Percentiles rank a stretch among this genome's conserved stretches.
Evolutionary conservation across 768 basidiomycete species (phyloP).

Genomic region (Auricularia sp.): DNA sequence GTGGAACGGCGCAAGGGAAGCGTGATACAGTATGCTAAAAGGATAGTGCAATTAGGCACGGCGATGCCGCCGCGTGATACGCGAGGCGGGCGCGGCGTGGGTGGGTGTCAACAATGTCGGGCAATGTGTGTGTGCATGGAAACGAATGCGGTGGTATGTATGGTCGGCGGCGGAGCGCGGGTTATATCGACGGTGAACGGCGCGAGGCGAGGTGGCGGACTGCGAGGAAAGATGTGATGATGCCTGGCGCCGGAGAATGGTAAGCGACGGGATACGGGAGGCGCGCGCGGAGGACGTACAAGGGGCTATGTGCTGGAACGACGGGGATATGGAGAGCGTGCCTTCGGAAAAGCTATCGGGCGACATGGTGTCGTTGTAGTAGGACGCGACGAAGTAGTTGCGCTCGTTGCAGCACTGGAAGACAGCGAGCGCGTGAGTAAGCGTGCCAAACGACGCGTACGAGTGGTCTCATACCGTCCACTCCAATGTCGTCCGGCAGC

Average conservation of each 20-base stretch:
- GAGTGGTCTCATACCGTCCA: background rate
- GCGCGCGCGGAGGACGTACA: background rate
- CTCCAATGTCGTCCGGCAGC: background rate
- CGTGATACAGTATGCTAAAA: too few species aligned
- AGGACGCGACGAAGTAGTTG: background rate
- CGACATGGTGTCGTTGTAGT: background rate
- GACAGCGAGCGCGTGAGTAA: background rate
- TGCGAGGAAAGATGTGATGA: background rate
- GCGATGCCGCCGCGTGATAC: too few species aligned
- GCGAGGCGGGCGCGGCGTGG: too few species aligned
- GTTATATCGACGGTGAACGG: background rate
- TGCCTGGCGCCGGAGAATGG: background rate
- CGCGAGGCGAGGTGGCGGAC: background rate
- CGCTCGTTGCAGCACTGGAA: background rate
- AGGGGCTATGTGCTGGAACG: background rate
- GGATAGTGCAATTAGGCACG: too few species aligned
- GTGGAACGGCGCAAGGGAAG: too few species aligned
- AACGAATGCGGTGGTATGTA: background rate
- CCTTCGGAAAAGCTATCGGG: background rate
- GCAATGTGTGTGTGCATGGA: background rate
- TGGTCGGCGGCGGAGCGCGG: background rate
- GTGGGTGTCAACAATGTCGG: background rate
- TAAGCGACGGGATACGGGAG: background rate
- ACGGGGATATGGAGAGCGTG: background rate
- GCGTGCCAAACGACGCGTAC: background rate